Base-by-base conservation (phyloP, 768 basidiomycete genomes). In the Naganishia vaughanmartiniae region DNA sequence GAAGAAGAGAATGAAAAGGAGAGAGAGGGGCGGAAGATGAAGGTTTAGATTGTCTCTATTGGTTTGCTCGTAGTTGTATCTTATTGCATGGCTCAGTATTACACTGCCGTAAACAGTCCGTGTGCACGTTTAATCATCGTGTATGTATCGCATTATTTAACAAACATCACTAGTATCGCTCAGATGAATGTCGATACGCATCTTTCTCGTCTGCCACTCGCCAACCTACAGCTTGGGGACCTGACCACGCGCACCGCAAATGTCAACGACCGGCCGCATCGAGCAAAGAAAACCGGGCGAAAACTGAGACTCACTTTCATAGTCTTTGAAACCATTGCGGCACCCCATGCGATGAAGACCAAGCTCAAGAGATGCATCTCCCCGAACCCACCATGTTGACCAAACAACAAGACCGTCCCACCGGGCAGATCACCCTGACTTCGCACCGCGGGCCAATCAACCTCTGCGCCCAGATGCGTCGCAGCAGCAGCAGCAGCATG, bases 271-370 rank as follows among this genome's bases (percentile, higher is more conserved):
- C 51, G n/a, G 51, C n/a, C n/a, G 2, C 15, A 4, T 54, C 48
- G 12, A 57, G 31, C 34, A 36, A 36, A 36, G 34, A 36, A 36
- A 36, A 7, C 5, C 2, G 42, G 42, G 42, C 42, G 5, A n/a
- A n/a, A n/a, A n/a, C n/a, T n/a, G n/a, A n/a, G 42, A 57, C 67
- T 56, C 53, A 97, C 87, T 60, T 88, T 86, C 55, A 99, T 84
- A 19, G 96, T 98, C 83, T 98, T 98, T 85, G 92, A 94, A 73
- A 99, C 91, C 95, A 99, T 98, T 57, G 91, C 90, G 19, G 93
- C 89, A 11, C 90, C 95, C 94, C 93, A 98, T 15, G 84, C 78
- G 9, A 84, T 89, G 81, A 93, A 92, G n/a, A 94, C 77, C 42
- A 91, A 72, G 76, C 88, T 88, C 51, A 88, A 88, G 46, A 87